phyloP scores from a whole-genome alignment of 2,329 filamentous ascomycete genomes.

The Metarhizium guizhouense region DNA sequence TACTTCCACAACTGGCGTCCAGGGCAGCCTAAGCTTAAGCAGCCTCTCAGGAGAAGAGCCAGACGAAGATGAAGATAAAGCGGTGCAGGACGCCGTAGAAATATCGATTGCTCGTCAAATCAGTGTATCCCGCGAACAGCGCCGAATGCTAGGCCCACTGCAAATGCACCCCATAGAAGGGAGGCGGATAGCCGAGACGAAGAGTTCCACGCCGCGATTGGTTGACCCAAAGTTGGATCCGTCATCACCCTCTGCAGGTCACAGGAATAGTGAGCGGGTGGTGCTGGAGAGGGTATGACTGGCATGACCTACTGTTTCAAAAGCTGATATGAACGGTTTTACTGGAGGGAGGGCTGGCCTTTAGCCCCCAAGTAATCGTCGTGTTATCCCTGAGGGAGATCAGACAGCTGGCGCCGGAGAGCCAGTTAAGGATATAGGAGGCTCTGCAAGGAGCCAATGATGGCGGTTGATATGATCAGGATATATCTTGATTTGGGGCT shows the following conservation, averaged over 20 bases:
- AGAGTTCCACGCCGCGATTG: conserved; percentile 36
- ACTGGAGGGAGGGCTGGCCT: neutral
- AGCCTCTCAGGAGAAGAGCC: conserved; percentile 1
- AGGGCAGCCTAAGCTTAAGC: neutral
- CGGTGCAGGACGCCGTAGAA: conserved; percentile 48
- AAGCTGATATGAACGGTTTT: neutral
- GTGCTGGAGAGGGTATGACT: conserved; percentile 37
- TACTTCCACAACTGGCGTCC: neutral
- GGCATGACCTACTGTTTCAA: neutral
- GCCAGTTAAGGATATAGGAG: neutral
- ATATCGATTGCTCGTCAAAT: conserved; percentile 62
- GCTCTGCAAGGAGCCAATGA: neutral
- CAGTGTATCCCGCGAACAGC: conserved; percentile 53
- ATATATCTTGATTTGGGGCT: neutral
- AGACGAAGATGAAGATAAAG: conserved; percentile 15
- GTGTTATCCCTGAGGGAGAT: neutral
- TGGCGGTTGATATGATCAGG: neutral
- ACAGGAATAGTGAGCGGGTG: conserved; percentile 45
- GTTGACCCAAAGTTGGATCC: conserved; percentile 27
- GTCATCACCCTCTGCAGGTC: conserved; percentile 23
- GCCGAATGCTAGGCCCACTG: conserved; percentile 48
- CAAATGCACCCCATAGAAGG: conserved; percentile 17
- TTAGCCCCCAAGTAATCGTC: neutral
- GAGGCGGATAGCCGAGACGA: conserved; percentile 23
- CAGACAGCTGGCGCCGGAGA: neutral